Conservation (phyloP, 2,329 filamentous ascomycete genomes). For the Sporothrix phasma region DNA sequence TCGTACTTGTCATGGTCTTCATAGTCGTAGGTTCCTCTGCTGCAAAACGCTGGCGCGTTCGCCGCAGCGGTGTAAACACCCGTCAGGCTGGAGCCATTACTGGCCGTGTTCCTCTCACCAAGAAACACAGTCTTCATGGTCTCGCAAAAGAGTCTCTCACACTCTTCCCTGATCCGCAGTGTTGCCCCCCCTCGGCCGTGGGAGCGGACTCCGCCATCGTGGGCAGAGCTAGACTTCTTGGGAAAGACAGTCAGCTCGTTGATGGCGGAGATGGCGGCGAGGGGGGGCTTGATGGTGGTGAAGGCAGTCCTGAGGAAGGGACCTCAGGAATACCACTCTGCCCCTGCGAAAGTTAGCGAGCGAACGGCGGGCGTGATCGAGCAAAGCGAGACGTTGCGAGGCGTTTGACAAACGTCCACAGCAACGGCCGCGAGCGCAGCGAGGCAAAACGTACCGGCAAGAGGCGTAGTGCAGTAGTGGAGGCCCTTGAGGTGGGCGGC, state of each 20-base stretch:
- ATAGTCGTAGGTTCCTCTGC: conserved; percentile 14
- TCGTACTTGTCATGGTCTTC: not conserved
- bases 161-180: conserved; percentile 96
- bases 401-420: too few relatives aligned
- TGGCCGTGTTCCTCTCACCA: conserved; percentile 77
- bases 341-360: conserved; percentile 41
- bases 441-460: conserved; percentile 49
- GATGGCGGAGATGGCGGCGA: conserved; percentile 60
- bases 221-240: too few relatives aligned
- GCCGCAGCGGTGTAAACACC: conserved; percentile 44
- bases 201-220: too few relatives aligned
- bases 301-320: conserved; percentile 72
- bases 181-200: conserved; percentile 71
- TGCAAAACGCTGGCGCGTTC: too few relatives aligned
- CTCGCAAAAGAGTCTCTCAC: conserved; percentile 99
- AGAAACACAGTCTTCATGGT: conserved; percentile 87
- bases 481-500: conserved; percentile 67
- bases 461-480: conserved; percentile 92
- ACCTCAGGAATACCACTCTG: conserved; percentile 95
- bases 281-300: conserved; percentile 81
- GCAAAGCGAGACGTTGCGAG: not conserved
- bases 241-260: conserved; percentile 57
- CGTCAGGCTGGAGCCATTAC: conserved; percentile 77
- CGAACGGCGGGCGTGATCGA: not conserved
- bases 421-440: not conserved